Evolutionary conservation across 2,329 filamentous ascomycete species (phyloP), one percentile per base, ranked within the genome.

Genomic region (Colletotrichum theobromicola): DNA sequence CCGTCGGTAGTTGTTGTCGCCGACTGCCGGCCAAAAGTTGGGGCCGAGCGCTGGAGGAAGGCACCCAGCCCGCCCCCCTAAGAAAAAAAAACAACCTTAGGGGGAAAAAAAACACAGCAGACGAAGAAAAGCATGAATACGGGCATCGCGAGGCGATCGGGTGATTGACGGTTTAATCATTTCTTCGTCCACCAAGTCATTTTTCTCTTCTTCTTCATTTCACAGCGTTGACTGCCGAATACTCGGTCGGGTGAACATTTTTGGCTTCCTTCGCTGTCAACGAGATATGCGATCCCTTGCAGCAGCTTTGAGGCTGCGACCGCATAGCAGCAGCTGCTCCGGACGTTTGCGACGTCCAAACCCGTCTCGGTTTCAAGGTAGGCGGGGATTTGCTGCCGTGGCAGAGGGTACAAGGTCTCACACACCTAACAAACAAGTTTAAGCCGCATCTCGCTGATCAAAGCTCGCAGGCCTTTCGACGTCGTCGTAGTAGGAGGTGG

Each of bases 401-500:
- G 77, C 82, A 9, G 77, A 75, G 18, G 78, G 81, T 55, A 70
- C 80, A 21, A 83, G 76, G 82, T 84, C 61, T 24, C 80, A 69
- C 18, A 13, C 5, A 16, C 50, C 64, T 62, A 28, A 69, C 74
- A 79, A 67, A 76, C 70, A 70, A 55, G 74, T 71, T 72, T 61
- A 64, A 32, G 18, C 15, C 28, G 24, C 21, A 55, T 37, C 21
- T 42, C 26, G 24, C 57, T 72, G 9, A 72, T 21, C 6, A 8
- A 8, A 26, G 26, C 16, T 50, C 18, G 35, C 75, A 94, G 93
- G 73, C 89, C 91, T 2, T 97, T 94, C 82, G 96, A 99, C 90
- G 97, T 99, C 64, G 89, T 99, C 42, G 96, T 99, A 3, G 95
- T 99, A 76, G 97, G 97, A 69, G 97, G 97, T 75, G 97, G 97